Evolutionary conservation across 2,329 filamentous ascomycete genomes (phyloP).

Genomic region (Colletotrichum sp.): DNA sequence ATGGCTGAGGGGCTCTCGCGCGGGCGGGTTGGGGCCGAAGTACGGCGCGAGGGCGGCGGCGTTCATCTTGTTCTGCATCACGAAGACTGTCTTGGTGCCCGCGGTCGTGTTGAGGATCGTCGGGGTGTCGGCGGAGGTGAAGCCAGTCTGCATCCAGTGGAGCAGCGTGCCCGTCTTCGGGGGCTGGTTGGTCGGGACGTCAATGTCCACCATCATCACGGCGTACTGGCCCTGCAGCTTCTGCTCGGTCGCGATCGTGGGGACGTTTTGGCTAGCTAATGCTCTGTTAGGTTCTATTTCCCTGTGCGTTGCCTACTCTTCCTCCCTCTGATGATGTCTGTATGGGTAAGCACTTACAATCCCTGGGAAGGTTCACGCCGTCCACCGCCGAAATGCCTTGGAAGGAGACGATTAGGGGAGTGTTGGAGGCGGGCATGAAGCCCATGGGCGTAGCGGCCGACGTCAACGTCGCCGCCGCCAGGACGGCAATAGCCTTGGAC

Average conservation of each 20-base stretch:
- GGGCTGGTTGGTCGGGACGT: constrained; percentile 44
- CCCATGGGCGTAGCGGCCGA: constrained; percentile 45
- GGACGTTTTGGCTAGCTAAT: constrained; percentile 10
- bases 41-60: constrained; percentile 30
- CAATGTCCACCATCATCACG: constrained; percentile 48
- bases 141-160: constrained; percentile 51
- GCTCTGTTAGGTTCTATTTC: neutral
- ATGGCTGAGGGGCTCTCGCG: constrained; percentile 40
- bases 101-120: constrained; percentile 30
- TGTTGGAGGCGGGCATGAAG: constrained; percentile 43
- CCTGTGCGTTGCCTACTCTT: too few species aligned
- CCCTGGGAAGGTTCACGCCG: constrained; percentile 41
- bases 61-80: constrained; percentile 33
- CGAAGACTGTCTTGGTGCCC: constrained; percentile 30
- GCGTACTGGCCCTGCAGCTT: constrained; percentile 36
- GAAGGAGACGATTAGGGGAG: constrained; percentile 44
- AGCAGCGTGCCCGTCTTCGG: constrained; percentile 46
- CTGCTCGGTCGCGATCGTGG: constrained; percentile 21
- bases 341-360: constrained; percentile 30
- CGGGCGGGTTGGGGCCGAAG: constrained; percentile 42
- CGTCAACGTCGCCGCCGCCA: constrained; percentile 35
- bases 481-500: constrained; percentile 32
- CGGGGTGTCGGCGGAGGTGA: constrained; percentile 31
- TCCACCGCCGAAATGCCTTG: constrained; percentile 38
- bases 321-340: neutral